Conservation (phyloP, 1,284 basidiomycete species). For the Mixia osmundae region DNA sequence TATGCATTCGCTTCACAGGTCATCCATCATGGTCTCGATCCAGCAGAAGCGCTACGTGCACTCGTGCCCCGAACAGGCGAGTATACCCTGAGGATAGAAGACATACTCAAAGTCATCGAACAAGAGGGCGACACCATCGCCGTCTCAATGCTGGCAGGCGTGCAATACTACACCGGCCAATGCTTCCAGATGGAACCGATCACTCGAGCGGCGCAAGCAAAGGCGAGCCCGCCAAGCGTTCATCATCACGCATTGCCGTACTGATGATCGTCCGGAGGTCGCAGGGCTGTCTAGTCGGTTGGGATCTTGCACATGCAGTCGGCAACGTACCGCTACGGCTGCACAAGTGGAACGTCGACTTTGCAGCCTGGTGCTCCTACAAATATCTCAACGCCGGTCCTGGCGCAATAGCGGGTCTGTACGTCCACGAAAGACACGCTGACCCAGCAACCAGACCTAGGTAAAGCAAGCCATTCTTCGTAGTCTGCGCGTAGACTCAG, state of each 20-base stretch:
- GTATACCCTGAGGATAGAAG: constrained; percentile 63
- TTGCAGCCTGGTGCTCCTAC: constrained; percentile 94
- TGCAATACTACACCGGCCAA: constrained; percentile 98
- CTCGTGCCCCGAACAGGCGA: constrained; percentile 59
- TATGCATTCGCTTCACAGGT: constrained; percentile 87
- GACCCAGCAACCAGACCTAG: constrained; percentile 1
- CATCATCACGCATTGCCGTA: constrained; percentile 7
- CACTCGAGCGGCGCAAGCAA: constrained; percentile 49
- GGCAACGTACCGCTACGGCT: constrained; percentile 77
- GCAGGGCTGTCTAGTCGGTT: constrained; percentile 74
- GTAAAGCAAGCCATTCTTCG: background rate
- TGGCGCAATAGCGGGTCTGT: constrained; percentile 81
- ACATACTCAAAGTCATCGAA: constrained; percentile 56
- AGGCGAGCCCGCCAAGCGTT: constrained; percentile 28
- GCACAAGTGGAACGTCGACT: constrained; percentile 86
- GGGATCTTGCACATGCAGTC: constrained; percentile 86
- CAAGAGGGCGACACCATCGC: constrained; percentile 53
- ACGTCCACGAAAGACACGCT: constrained; percentile 53
- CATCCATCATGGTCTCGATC: constrained; percentile 51
- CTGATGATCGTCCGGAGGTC: constrained; percentile 1
- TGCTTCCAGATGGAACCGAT: constrained; percentile 67
- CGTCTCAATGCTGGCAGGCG: constrained; percentile 65
- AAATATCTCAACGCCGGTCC: constrained; percentile 94
- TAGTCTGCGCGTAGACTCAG: background rate
- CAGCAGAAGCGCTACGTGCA: constrained; percentile 48